Evolutionary conservation across 805 yeast species (phyloP).

Genomic region (Spathaspora sp.): DNA sequence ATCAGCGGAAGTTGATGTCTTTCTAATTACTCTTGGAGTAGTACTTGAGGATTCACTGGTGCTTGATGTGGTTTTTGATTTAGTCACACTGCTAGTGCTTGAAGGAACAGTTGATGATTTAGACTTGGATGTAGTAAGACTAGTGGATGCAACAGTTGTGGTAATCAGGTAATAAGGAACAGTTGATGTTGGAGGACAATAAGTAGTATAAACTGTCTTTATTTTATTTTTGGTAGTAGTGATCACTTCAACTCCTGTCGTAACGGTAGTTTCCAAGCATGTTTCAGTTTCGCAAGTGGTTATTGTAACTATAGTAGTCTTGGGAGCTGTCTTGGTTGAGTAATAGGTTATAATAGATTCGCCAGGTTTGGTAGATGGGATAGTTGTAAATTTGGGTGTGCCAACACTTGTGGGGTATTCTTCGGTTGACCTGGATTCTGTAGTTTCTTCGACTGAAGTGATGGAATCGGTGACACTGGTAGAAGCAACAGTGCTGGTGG

Average conservation of each 20-base stretch:
- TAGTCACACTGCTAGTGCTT: no score
- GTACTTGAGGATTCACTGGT: not conserved
- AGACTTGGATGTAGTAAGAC: not conserved
- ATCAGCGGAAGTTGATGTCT: not conserved
- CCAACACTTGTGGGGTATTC: not conserved
- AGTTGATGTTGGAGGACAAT: slow-evolving; percentile 15
- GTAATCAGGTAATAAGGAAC: slow-evolving; percentile 3
- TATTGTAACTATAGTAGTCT: slow-evolving; percentile 15
- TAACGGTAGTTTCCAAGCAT: slow-evolving; percentile 16
- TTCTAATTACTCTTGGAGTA: not conserved
- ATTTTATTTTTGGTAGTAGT: slow-evolving; percentile 20
- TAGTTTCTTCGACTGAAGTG: not conserved
- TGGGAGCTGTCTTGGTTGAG: slow-evolving; percentile 17
- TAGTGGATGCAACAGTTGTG: not conserved
- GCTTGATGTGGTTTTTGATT: no score
- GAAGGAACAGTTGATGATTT: not conserved
- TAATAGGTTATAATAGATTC: slow-evolving; percentile 6
- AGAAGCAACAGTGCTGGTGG: not conserved
- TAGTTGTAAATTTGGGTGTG: not conserved
- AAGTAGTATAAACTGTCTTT: slow-evolving; percentile 22
- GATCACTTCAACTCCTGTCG: slow-evolving; percentile 26
- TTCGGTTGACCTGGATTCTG: not conserved
- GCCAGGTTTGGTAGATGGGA: not conserved
- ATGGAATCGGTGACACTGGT: not conserved
- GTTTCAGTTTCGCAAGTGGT: slow-evolving; percentile 15